Evolutionary conservation across 345 rosid species (phyloP).

Genomic region (Melastoma malabathricum): DNA sequence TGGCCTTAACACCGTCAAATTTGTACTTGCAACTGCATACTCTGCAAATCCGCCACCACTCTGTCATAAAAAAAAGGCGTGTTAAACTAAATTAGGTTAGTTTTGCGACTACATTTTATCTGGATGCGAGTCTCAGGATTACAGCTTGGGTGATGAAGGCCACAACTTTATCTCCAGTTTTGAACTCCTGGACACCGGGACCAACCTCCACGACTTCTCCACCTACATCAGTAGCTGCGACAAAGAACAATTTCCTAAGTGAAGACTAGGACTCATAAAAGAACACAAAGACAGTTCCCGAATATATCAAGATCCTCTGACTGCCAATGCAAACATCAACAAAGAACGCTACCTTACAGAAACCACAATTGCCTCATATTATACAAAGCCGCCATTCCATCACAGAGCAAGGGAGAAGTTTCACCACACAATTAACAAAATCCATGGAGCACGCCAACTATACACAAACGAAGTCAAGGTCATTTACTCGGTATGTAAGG

Average conservation of each 20-base stretch:
- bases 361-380: too few species aligned
- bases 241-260: background rate
- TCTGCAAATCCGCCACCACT: conserved; percentile 17
- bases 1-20: conserved; percentile 12
- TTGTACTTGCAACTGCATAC: conserved; percentile 4
- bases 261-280: background rate
- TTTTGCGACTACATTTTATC: too few species aligned
- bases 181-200: conserved; percentile 15
- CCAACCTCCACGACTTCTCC: conserved; percentile 29
- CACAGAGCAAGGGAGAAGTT: too few species aligned
- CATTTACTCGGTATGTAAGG: conserved; percentile 13
- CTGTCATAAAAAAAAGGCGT: background rate
- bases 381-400: too few species aligned
- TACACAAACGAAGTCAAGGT: too few species aligned
- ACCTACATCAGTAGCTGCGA: conserved; percentile 22
- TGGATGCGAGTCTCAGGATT: background rate
- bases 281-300: background rate
- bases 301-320: too few species aligned
- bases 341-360: too few species aligned
- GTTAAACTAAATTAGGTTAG: background rate
- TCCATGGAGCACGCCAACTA: too few species aligned
- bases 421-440: background rate
- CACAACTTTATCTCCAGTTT: conserved; percentile 23
- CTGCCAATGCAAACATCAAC: too few species aligned
- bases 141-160: conserved; percentile 13